A percentile compares a stretch with the other conserved stretches of the same genome.
Conservation (phyloP, 192 early-diverging fungal species). For the Coemansia sp. region DNA sequence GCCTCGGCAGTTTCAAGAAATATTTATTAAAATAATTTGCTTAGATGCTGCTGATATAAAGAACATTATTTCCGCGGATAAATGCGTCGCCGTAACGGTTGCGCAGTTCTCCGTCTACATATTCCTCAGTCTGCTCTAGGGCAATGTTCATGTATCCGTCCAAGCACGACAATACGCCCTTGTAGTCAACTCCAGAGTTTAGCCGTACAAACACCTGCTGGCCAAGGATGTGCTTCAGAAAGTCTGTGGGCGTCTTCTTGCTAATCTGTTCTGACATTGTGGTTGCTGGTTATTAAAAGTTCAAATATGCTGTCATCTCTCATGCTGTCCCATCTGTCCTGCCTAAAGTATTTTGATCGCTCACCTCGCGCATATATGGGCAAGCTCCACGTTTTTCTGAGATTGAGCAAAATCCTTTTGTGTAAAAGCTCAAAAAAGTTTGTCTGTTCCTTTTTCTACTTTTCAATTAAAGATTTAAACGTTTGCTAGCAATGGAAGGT, state of each 20-base stretch:
- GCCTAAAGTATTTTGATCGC: not conserved
- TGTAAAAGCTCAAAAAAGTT: too few species aligned
- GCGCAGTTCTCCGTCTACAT: constrained; percentile 88
- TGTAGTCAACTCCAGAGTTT: constrained; percentile 95
- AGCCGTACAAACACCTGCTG: constrained; percentile 85
- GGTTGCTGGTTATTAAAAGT: not conserved
- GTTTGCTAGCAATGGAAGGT: not conserved
- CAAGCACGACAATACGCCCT: constrained; percentile 85
- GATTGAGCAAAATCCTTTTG: too few species aligned
- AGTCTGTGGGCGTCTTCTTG: constrained; percentile 79
- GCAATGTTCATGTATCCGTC: constrained; percentile 99
- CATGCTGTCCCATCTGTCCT: not conserved
- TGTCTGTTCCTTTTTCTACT: too few species aligned
- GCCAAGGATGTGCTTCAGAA: constrained; percentile 82
- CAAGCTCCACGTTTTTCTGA: not conserved
- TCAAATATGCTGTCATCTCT: too few species aligned
- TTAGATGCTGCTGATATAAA: constrained; percentile 63
- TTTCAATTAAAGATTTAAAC: not conserved
- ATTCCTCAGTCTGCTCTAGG: constrained; percentile 93
- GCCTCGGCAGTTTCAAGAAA: not conserved
- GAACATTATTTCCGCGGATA: constrained; percentile 93
- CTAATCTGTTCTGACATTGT: constrained; percentile 14
- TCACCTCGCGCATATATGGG: not conserved
- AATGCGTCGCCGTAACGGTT: constrained; percentile 95
- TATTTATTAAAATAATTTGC: not conserved